phyloP scores from a whole-genome alignment of 495 filamentous ascomycete species.

The Evernia prunastri region DNA sequence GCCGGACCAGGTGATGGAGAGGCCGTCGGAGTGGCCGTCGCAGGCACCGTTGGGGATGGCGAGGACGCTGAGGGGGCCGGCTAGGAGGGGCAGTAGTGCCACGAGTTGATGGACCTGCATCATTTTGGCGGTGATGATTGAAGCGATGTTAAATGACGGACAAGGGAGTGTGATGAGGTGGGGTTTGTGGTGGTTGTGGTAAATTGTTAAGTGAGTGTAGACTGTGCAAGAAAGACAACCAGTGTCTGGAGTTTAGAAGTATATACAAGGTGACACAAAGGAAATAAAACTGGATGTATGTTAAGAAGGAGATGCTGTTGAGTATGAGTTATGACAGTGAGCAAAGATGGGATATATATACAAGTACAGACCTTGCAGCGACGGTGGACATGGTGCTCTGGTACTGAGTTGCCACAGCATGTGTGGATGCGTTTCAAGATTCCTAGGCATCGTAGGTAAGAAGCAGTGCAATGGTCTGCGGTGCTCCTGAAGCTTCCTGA shows the following conservation, averaged over 20 bases:
- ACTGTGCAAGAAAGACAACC: background rate
- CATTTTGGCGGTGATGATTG: background rate
- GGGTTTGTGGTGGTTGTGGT: background rate
- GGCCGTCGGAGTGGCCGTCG: background rate
- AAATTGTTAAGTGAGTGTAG: background rate
- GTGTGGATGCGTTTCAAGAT: background rate
- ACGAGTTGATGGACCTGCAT: background rate
- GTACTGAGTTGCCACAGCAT: background rate
- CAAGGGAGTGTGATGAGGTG: background rate
- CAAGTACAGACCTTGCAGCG: background rate
- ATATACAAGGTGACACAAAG: background rate
- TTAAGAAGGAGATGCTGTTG: background rate
- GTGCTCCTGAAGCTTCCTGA: background rate
- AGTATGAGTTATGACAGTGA: background rate
- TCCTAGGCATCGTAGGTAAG: background rate
- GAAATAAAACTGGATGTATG: background rate
- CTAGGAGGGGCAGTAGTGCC: background rate
- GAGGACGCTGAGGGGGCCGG: background rate
- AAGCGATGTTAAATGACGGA: background rate
- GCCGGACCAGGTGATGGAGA: conserved; percentile 1
- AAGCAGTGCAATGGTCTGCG: background rate
- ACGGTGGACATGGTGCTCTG: background rate
- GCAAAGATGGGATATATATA: background rate
- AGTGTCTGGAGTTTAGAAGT: background rate
- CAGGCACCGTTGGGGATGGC: background rate